Conservation (phyloP, 441 rosid species). For the Kokia cookei region DNA sequence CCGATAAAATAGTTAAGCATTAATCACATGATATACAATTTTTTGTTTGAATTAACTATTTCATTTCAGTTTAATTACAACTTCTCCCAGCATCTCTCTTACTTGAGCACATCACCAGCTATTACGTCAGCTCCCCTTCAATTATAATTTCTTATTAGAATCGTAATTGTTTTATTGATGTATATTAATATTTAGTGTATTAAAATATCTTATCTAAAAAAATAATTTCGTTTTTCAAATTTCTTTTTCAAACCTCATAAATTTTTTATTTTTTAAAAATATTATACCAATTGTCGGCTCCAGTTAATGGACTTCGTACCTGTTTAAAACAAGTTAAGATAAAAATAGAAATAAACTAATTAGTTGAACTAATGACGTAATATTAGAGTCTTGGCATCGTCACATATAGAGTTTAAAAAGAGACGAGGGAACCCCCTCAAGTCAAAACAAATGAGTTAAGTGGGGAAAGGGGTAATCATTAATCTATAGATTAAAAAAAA, state of each 20-base stretch:
- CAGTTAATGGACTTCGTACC: not conserved
- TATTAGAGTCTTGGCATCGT: not conserved
- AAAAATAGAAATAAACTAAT: not conserved
- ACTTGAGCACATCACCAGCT: constrained; percentile 25
- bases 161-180: too few relatives aligned
- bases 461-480: not conserved
- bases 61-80: not conserved
- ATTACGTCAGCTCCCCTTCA: constrained; percentile 3
- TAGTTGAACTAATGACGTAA: not conserved
- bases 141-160: too few relatives aligned
- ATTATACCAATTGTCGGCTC: not conserved
- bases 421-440: not conserved
- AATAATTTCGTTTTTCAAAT: too few relatives aligned
- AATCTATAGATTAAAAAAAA: not conserved
- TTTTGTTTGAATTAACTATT: too few relatives aligned
- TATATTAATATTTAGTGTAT: too few relatives aligned
- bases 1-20: too few relatives aligned
- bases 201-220: too few relatives aligned
- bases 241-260: too few relatives aligned
- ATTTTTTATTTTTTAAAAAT: too few relatives aligned
- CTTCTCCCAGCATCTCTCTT: constrained; percentile 11
- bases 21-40: too few relatives aligned
- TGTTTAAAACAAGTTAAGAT: not conserved
- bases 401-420: not conserved
- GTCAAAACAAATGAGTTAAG: not conserved